Base-by-base conservation (phyloP, 208 protist genomes). In the Crithidia expoeki region DNA sequence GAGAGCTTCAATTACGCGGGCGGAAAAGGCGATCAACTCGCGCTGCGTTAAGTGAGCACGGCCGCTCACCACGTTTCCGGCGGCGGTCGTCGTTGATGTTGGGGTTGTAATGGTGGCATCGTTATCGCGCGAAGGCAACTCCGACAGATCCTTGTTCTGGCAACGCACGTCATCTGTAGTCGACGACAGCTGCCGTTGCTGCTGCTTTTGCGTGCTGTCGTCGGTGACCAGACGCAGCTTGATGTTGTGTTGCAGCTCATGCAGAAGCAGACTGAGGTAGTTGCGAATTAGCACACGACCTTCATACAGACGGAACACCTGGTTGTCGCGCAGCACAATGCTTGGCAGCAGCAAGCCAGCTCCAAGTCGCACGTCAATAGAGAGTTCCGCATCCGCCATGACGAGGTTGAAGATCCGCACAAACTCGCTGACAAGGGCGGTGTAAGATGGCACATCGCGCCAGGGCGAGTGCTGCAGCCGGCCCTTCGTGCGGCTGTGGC, bases 241-340 rank as follows among this genome's bases (percentile, higher is more conserved):
- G 34, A 51, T 72, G 57, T 58, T 63, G 64, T 76, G 56, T 52
- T 70, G 63, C 16, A 80, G 62, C 53, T 72, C 74, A 4, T 66
- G 61, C 55, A 66, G 38, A 17, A 89, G 61, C 19, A 85, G 33
- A 16, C 51, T 74, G 27, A 91, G 38, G 69, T 86, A 79, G 33
- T 71, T 78, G n/a, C 80, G 80, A 50, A 94, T 64, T 30, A 84
- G 75, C 28, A 83, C 53, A 42, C 76, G 86, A 1, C 89, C 86
- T 63, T 92, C 82, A 36, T 85, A 85, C 2, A 76, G 56, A 2
- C 80, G 78, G 60, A 94, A 91, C 10, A 80, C 76, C 55, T 64
- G 56, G 16, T 32, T 74, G 59, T 82, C 83, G 12, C 74, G 68
- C 63, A 91, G 76, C 14, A 77, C 79, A 11, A 91, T 62, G 47